These are phyloP conservation scores for Hordeum marinum DNA, from an alignment of 176 grass and related monocot genomes.

Conservation along the genomic window DNA sequence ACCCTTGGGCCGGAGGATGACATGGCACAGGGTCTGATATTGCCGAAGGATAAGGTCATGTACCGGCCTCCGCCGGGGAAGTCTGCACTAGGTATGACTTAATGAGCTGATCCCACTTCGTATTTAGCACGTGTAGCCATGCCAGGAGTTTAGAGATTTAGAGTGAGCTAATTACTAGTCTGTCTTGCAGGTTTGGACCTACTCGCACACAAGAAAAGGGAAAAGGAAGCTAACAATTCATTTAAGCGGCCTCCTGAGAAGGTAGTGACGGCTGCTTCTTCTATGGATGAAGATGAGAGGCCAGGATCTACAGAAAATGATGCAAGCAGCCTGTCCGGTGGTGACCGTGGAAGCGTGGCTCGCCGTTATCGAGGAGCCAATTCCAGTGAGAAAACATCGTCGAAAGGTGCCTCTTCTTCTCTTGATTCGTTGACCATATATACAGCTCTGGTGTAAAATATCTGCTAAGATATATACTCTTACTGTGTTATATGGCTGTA, in stretches of 20 bases:
- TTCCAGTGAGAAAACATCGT: slow-evolving; percentile 44
- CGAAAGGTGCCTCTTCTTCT: slow-evolving; percentile 30
- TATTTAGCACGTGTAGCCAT: not conserved
- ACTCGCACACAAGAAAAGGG: slow-evolving; percentile 70
- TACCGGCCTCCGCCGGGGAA: slow-evolving; percentile 68
- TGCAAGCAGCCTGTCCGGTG: not conserved
- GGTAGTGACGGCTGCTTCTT: slow-evolving; percentile 33
- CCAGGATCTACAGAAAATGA: slow-evolving; percentile 33
- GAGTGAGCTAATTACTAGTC: not conserved
- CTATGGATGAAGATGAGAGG: slow-evolving; percentile 79
- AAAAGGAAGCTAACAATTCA: slow-evolving; percentile 12
- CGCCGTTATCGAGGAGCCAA: slow-evolving; percentile 57
- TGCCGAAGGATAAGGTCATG: slow-evolving; percentile 59
- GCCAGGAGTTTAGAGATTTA: not conserved
- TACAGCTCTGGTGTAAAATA: not conserved
- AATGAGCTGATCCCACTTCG: not conserved
- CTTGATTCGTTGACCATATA: slow-evolving; percentile 4
- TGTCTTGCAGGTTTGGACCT: slow-evolving; percentile 63
- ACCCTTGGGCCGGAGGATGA: slow-evolving; percentile 64
- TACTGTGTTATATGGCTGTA: not conserved
- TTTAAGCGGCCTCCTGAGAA: slow-evolving; percentile 59
- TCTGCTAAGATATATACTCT: not conserved
- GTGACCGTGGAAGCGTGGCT: slow-evolving; percentile 14
- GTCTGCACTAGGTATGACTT: slow-evolving; percentile 57
- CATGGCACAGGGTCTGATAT: slow-evolving; percentile 46